Base-by-base conservation (phyloP, 2,329 filamentous ascomycete genomes). In the Chaetomiaceae sp. region DNA sequence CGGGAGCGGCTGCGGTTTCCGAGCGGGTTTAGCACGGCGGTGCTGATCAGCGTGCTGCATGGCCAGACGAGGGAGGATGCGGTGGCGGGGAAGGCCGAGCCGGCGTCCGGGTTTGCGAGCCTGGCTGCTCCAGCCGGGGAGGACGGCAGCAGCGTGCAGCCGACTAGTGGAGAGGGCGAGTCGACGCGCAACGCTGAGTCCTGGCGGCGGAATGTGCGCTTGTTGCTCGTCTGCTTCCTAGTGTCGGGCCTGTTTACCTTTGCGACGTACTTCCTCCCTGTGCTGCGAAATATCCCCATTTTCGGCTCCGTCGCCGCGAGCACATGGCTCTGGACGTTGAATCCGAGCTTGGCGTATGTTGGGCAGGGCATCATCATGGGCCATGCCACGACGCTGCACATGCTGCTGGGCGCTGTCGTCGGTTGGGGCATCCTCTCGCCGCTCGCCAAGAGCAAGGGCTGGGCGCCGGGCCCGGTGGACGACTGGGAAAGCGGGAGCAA, bases 331-430 rank as follows among this genome's bases (percentile, higher is more conserved):
- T 98, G 93, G 93, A 93, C 88, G 1, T 71, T 98, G 6, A 98
- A 98, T 56, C 93, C 93, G 0, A 96, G 89, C 37, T 84, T 95
- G n/a, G 93, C 93, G 2, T 98, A 98, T 63, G 82, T 97, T 20
- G 93, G 93, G 0, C 93, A 98, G 67, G 93, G 93, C 10, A 94
- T 98, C 52, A 97, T 98, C 60, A 98, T 98, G 93, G 93, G 93
- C 0, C 87, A 91, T 4, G 84, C 88, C 32, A 98, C 93, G 0
- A 97, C 91, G 3, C 75, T 95, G 42, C 91, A 97, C 58, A 98
- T 98, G 93, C 76, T 95, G 1, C 69, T 97, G 2, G 93, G 93
- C 5, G 90, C 93, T 3, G 64, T 95, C 14, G 60, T 96, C 9
- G 93, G 93, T 20, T 98, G 93, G 93, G 93, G 82, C 0, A 64